Base-by-base conservation (phyloP, 352 stramenopile genomes). In the Phytophthora citrophthora region DNA sequence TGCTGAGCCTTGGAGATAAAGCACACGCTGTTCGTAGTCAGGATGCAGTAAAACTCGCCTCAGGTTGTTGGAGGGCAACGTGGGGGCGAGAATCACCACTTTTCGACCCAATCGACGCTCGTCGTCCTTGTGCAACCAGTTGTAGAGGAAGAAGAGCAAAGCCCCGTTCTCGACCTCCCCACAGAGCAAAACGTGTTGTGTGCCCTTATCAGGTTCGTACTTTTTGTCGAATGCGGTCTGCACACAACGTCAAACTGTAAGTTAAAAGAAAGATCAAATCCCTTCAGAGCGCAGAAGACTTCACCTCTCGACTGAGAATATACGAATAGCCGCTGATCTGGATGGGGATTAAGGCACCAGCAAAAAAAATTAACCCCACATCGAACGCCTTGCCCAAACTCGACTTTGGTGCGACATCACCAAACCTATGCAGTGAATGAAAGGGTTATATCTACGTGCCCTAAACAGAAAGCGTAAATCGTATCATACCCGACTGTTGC, bases 171-270 rank as follows among this genome's bases (percentile, higher is more conserved):
- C 72, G 34, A 95, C 79, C 44, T 96, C 86, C 3, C 86, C 88
- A 11, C 81, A 91, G n/a, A 96, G 57, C 5, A 95, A 49, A 0
- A 95, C 72, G 44, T 96, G 88, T 54, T 92, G 76, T 1, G 87
- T 76, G 39, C 77, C 73, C 23, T 80, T 87, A 36, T 90, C 78
- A 0, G 77, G 76, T 1, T 64, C 61, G 60, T 93, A 93, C 31
- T 87, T 87, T n/a, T 90, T 91, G 47, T 93, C 83, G 47, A 93
- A 92, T 8, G 76, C 81, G 2, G 84, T 93, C 79, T 95, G 32
- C 10, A 52, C 16, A 43, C 13, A 15, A 58, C 26, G 54, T 58
- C 60, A 59, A 29, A 10, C 7, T 29, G 45, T 54, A 36, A 61
- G 58, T 24, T 53, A 18, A 41, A 16, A 23, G 24, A 18, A 31